Evolutionary conservation across 148 eudicot genomes (phyloP), one percentile per base, ranked within the genome.

Genomic region (Rhododendron kiyosumense): DNA sequence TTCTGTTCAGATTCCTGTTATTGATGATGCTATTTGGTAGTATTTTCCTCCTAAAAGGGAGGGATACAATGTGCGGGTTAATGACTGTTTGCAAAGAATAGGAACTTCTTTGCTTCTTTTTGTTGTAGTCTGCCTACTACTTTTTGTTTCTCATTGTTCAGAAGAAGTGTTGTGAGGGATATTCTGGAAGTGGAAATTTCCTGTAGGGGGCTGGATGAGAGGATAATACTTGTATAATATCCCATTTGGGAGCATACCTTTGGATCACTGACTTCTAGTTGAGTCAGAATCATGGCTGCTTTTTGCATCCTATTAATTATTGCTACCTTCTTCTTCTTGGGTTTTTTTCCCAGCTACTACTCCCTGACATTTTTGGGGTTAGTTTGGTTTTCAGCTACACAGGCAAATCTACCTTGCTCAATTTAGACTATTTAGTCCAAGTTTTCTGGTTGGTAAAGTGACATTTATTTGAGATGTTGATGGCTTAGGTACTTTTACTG

Each of bases 381-480:
- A 17, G 24, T 1, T 18, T 75, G 78, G 10, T 15, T 75, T 32
- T 7, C 45, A 75, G 43, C 22, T 17, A 75, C 45, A 5, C 11
- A 28, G 75, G 34, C 7, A 69, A 69, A 69, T 28, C 75, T 69
- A 28, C 20, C 12, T 15, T 34, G 43, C 43, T 20, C 48, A 75
- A 75, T 75, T 75, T 20, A 32, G 34, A 32, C 34, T 32, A 32
- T 32, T 1, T 32, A 36, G 45, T 75, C 79, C 79, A 75, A 34
- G 9, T 36, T 17, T 75, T 75, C 46, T 75, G 46, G 79, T 75
- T 75, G 79, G 79, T 75, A 36, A 75, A 20, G 79, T 38, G 79
- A 75, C 79, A 36, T 75, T 36, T 75, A 75, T 34, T 75, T 75
- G 48, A 36, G 79, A 75, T 75, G 79, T 75, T 36, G 79, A 75